Base-by-base conservation (phyloP, 257 asterid genomes). In the Rhazya stricta region DNA sequence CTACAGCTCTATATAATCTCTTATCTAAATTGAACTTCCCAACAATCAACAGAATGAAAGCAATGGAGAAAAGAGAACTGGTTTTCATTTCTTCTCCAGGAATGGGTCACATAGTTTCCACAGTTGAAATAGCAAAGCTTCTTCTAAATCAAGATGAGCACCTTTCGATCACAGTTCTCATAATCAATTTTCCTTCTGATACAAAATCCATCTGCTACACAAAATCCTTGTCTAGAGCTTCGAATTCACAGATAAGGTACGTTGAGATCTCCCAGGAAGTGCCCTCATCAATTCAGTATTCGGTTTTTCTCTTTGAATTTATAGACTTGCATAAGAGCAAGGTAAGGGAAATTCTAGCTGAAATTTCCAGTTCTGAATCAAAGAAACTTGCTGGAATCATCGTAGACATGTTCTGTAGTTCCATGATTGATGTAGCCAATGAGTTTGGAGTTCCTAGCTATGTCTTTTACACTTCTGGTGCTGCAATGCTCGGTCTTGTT, bases 391-490 rank as follows among this genome's bases (percentile, higher is more conserved):
- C 62, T 61, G 82, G 77, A 39, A 30, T 80, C 8, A 54, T 67
- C 6, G 45, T 75, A 16, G 76, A 73, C 69, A 61, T 68, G 79
- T 68, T 67, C 37, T 57, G 76, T 19, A 48, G 63, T 12, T 5
- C 51, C 46, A 69, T 76, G 76, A 77, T 77, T 69, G 80, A 77
- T n/a, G 71, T 69, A 6, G 76, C 76, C 4, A 51, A 70, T 61
- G 76, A 70, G 15, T 60, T 77, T 37, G 63, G 76, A 0, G 25
- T 70, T 10, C 71, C 76, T 9, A 57, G 63, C n/a, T 77, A 77
- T 30, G 42, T 76, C 0, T 66, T 75, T 12, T 80, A 48, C 75
- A 76, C 80, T 54, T 71, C 83, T 45, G 71, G 72, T 8, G 80
- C 79, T 23, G 77, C 80, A 8, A 57, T 45, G 18, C 58, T 76